Conservation (phyloP, 2,329 filamentous ascomycete species). For the Grosmannia clavigera region DNA sequence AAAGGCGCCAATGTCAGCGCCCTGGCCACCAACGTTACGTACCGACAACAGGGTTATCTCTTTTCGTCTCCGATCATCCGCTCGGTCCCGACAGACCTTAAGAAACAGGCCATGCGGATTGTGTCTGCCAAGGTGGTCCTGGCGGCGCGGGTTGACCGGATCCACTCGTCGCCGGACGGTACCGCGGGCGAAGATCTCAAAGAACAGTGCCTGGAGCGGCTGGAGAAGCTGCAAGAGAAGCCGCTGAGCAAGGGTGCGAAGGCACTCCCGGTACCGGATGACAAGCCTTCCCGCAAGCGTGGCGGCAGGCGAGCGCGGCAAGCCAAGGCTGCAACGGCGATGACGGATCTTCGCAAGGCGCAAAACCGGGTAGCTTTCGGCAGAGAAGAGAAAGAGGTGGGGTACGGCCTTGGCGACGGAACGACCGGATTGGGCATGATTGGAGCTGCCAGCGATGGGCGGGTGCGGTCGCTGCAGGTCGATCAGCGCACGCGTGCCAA, state of each 20-base stretch:
- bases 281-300: conserved; percentile 87
- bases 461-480: conserved; percentile 76
- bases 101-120: conserved; percentile 88
- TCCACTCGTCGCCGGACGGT: conserved; percentile 70
- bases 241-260: conserved; percentile 78
- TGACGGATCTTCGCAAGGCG: conserved; percentile 91
- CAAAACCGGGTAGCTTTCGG: conserved; percentile 95
- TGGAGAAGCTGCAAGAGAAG: conserved; percentile 88
- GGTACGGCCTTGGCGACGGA: conserved; percentile 74
- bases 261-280: conserved; percentile 83
- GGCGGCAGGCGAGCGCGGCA: conserved; percentile 82
- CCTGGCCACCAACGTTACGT: conserved; percentile 82
- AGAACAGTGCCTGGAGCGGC: conserved; percentile 67
- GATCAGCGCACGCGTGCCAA: conserved; percentile 90
- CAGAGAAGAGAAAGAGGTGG: conserved; percentile 87
- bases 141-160: conserved; percentile 81
- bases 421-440: conserved; percentile 94
- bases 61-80: conserved; percentile 86
- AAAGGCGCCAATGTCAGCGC: conserved; percentile 64
- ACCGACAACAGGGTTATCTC: conserved; percentile 84
- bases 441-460: conserved; percentile 75
- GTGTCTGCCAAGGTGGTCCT: conserved; percentile 87
- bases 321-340: conserved; percentile 90
- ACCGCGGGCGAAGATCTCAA: conserved; percentile 72
- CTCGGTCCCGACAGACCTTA: conserved; percentile 72